Conservation (phyloP, 345 rosid genomes). For the Conringia planisiliqua region DNA sequence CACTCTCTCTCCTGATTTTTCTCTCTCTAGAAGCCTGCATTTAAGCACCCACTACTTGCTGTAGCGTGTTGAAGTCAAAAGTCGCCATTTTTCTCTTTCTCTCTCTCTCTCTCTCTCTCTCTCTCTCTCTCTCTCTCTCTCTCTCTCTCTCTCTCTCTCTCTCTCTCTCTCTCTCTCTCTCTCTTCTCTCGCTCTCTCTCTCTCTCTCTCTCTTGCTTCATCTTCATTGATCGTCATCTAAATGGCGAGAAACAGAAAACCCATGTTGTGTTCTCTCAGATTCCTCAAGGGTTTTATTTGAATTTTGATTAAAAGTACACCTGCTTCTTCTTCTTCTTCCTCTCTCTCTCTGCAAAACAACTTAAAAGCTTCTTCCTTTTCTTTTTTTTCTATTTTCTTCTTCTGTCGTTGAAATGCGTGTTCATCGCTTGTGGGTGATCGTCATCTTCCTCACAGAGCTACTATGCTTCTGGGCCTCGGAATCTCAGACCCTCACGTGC, state of each 20-base stretch:
- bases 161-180: conserved; percentile 3
- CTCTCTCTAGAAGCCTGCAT: conserved; percentile 25
- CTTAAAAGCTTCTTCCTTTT: not conserved
- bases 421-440: conserved; percentile 35
- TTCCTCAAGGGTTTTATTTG: not conserved
- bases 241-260: conserved; percentile 23
- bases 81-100: conserved; percentile 21
- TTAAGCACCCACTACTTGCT: conserved; percentile 31
- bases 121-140: conserved; percentile 3
- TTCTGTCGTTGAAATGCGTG: conserved; percentile 41
- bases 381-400: too few relatives aligned
- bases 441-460: conserved; percentile 35
- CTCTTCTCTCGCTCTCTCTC: too few relatives aligned
- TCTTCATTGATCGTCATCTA: conserved; percentile 13
- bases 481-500: conserved; percentile 49
- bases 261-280: conserved; percentile 4
- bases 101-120: not conserved
- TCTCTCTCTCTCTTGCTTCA: not conserved
- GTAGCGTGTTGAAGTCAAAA: conserved; percentile 47
- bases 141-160: not conserved
- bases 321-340: not conserved
- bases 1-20: not conserved
- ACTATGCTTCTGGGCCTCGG: conserved; percentile 26
- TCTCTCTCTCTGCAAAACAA: not conserved
- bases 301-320: not conserved